Conservation (phyloP, 2,329 filamentous ascomycete species). For the Pochonia chlamydosporia region DNA sequence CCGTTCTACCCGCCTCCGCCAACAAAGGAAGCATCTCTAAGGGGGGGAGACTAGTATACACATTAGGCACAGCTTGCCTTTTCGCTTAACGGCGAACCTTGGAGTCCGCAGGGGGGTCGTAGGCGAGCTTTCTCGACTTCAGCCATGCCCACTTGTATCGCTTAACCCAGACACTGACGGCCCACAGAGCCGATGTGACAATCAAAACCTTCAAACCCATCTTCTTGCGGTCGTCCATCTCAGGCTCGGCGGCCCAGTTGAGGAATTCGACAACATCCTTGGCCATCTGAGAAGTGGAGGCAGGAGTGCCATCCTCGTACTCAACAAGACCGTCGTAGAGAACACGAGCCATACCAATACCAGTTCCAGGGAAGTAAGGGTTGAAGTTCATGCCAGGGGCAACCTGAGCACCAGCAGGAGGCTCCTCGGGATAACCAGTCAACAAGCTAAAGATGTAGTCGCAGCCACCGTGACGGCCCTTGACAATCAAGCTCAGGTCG, state of each 20-base stretch:
- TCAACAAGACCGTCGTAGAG: constrained; percentile 96
- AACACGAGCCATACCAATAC: constrained; percentile 98
- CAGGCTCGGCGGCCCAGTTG: constrained; percentile 97
- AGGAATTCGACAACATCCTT: constrained; percentile 99
- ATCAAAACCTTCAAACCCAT: constrained; percentile 97
- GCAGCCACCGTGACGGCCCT: constrained; percentile 95
- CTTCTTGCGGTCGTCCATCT: constrained; percentile 99
- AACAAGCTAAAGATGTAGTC: constrained; percentile 97
- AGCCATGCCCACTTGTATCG: constrained; percentile 98
- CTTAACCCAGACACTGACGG: constrained; percentile 95
- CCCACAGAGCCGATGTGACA: constrained; percentile 72
- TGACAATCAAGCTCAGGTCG: constrained; percentile 95
- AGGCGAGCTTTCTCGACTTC: constrained; percentile 91
- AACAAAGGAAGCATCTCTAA: constrained; percentile 37
- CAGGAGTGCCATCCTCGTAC: constrained; percentile 94
- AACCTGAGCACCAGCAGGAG: constrained; percentile 81
- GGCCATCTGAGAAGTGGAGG: constrained; percentile 97
- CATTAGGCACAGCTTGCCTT: constrained; percentile 20
- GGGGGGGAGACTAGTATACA: constrained; percentile 37
- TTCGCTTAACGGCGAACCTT: constrained; percentile 42
- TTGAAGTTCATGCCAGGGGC: constrained; percentile 97
- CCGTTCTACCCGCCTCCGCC: constrained; percentile 35
- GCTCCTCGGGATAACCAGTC: constrained; percentile 95
- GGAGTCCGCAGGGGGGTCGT: constrained; percentile 65
- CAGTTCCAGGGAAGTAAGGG: constrained; percentile 98